Evolutionary conservation across 2,329 filamentous ascomycete species (phyloP), one percentile per base, ranked within the genome.

Genomic region (Pseudophaeomoniella oleicola): DNA sequence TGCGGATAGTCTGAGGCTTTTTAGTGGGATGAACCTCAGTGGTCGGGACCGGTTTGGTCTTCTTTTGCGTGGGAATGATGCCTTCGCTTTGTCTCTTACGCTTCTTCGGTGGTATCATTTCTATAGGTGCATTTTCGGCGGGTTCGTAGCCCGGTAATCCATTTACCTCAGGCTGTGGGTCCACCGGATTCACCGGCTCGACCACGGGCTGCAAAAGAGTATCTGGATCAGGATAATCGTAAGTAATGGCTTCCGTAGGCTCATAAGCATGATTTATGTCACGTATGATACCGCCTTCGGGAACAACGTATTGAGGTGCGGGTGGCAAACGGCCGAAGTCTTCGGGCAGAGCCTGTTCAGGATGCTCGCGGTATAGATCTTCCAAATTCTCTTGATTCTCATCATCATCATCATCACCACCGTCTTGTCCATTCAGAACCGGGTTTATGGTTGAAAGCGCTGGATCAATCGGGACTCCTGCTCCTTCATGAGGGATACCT

Each of bases 401-500:
- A 18, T 46, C 43, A 10, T 42, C 42, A 19, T 48, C 46, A 5
- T 47, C 46, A 32, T 44, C 42, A 17, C 43, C 46, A n/a, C 32
- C 30, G 14, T 13, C 12, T 13, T 36, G 22, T n/a, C n/a, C n/a
- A n/a, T n/a, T n/a, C n/a, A n/a, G n/a, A n/a, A n/a, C n/a, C n/a
- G n/a, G n/a, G n/a, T n/a, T n/a, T n/a, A n/a, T n/a, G n/a, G n/a
- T n/a, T n/a, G n/a, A n/a, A 14, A n/a, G 35, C n/a, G 16, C 11
- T 12, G 14, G 15, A n/a, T n/a, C 35, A 22, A 16, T 13, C 9
- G 9, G 13, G 13, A 29, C 13, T 9, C 49, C 46, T 2, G 57
- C 53, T 11, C 63, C 62, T 40, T 66, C 63, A 37, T 66, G 56
- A 9, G 16, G 9, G 29, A 65, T 58, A 5, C 52, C 51, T 39